These are phyloP conservation scores for Alternaria tenuissima DNA, from an alignment of 2,329 filamentous ascomycete genomes.

Conservation along the genomic window DNA sequence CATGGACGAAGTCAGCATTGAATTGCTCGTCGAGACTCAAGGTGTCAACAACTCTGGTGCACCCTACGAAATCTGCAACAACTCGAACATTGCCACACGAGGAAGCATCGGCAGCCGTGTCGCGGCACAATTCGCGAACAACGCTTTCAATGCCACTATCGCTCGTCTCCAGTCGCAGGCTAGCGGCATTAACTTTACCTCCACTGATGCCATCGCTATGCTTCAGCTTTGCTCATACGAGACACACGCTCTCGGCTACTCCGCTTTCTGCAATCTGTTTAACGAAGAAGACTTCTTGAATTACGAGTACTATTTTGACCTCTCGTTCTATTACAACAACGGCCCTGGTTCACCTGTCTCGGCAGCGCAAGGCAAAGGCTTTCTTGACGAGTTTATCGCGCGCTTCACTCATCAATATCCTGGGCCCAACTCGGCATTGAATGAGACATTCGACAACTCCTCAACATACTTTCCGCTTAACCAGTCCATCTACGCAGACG, in stretches of 20 bases:
- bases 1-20: constrained; percentile 38
- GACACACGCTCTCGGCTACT: constrained; percentile 54
- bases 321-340: constrained; percentile 50
- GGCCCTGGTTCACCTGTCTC: constrained; percentile 41
- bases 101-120: constrained; percentile 40
- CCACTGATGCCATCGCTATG: constrained; percentile 52
- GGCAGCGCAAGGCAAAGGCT: constrained; percentile 45
- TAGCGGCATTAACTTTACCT: constrained; percentile 39
- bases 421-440: constrained; percentile 27
- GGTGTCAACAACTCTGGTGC: constrained; percentile 42
- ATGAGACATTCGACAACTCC: constrained; percentile 50
- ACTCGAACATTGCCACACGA: constrained; percentile 37
- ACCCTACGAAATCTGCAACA: constrained; percentile 40
- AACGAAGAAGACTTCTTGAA: constrained; percentile 55
- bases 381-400: constrained; percentile 40
- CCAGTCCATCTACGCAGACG: constrained; percentile 54
- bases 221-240: constrained; percentile 50
- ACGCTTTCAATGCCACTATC: constrained; percentile 41
- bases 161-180: constrained; percentile 40
- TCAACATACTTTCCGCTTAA: constrained; percentile 55
- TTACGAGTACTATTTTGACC: constrained; percentile 56
- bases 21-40: constrained; percentile 38
- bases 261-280: constrained; percentile 54
- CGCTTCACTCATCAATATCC: constrained; percentile 40
- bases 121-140: constrained; percentile 31